Base-by-base conservation (phyloP, 495 filamentous ascomycete genomes). In the Tuber brumale region DNA sequence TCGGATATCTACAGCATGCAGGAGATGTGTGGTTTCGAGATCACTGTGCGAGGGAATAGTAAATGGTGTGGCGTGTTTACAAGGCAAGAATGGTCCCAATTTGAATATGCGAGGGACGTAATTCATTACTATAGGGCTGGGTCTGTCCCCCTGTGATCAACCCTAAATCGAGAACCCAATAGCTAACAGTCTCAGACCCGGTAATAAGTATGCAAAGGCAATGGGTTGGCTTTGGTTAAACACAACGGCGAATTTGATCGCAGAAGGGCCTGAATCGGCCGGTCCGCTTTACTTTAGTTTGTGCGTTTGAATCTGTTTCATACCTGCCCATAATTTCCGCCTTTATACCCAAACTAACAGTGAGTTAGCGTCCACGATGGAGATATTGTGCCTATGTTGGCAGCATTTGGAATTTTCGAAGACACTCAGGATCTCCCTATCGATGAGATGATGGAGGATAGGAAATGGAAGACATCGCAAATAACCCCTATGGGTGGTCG, bases 191-290 rank as follows among this genome's bases (percentile, higher is more conserved):
- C 27, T 35, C 31, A 66, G 57, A 31, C 89, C 89, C 31, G 89
- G 89, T 16, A 90, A 88, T 71, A 84, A 84, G 46, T 90, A 87
- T 76, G 87, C 86, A n/a, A 85, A 83, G 21, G 84, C 85, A 1
- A 89, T 90, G 87, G 89, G 89, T 14, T 90, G 86, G 87, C 83
- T 91, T 23, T 91, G 89, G 89, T 76, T 91, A 75, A 89, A 91
- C 83, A 88, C 89, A 21, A 90, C 89, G 2, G 82, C 85, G 21
- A 82, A 84, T 71, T 81, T 91, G 46, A 82, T 91, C 72, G 76
- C 78, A 16, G 75, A 85, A 48, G 89, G 89, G 0, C 86, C 87
- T 5, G 75, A 80, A 45, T 69, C 72, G 31, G 85, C 83, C 69
- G 88, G 89, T 3, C 83, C 84, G 14, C 75, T 89, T 39, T 90